phyloP scores from a whole-genome alignment of 2,329 filamentous ascomycete species.

The Ceratocystis alfenasii region DNA sequence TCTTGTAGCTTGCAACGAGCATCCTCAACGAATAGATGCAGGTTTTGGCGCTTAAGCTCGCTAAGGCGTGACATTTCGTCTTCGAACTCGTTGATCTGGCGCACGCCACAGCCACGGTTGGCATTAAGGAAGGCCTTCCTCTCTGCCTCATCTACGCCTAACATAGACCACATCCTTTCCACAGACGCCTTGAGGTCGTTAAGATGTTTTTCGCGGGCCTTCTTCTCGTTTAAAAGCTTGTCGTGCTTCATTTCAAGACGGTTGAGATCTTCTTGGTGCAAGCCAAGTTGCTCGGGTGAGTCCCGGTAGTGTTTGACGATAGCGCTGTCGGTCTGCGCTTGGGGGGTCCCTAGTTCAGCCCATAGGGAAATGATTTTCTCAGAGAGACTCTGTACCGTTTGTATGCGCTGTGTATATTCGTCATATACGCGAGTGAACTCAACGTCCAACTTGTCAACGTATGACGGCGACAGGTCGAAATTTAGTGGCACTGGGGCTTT shows the following conservation, averaged over 20 bases:
- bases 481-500: constrained; percentile 65
- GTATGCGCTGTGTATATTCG: constrained; percentile 78
- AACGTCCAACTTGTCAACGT: constrained; percentile 72
- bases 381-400: constrained; percentile 58
- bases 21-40: constrained; percentile 93
- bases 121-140: constrained; percentile 73
- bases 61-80: constrained; percentile 77
- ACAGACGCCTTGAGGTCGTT: constrained; percentile 65
- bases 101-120: constrained; percentile 81
- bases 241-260: constrained; percentile 64
- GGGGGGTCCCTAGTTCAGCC: constrained; percentile 88
- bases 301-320: constrained; percentile 87
- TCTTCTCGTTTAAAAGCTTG: constrained; percentile 79
- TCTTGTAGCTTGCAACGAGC: constrained; percentile 81
- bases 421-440: constrained; percentile 95
- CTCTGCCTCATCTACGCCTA: constrained; percentile 71
- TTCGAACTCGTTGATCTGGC: constrained; percentile 91
- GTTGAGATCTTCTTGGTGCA: constrained; percentile 75
- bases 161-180: constrained; percentile 78
- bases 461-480: constrained; percentile 86
- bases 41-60: constrained; percentile 86
- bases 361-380: constrained; percentile 89
- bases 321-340: constrained; percentile 75
- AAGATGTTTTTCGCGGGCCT: constrained; percentile 62
- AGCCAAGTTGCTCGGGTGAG: constrained; percentile 81